Base-by-base conservation (phyloP, 352 stramenopile species). In the Phytophthora melonis region DNA sequence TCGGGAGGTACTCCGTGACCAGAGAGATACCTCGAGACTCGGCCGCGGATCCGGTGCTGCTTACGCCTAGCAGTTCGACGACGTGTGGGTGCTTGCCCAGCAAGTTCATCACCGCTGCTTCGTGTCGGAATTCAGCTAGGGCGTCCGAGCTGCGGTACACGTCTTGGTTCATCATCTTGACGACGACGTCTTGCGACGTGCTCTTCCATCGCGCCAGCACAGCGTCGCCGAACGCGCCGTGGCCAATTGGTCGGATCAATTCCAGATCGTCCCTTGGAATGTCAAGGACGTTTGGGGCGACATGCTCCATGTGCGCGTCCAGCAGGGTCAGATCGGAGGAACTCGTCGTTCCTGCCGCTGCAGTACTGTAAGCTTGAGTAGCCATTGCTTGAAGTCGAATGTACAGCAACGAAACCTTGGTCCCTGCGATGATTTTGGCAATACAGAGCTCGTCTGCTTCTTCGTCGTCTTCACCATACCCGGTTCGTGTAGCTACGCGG, bases 71-170 rank as follows among this genome's bases (percentile, higher is more conserved):
- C 1, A 94, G 63, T 52, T 91, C 84, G 1, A 94, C 85, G 9
- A 93, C 80, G 25, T 91, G 87, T 3, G 87, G 87, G 49, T 94
- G 85, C 47, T 94, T 90, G 3, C 85, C 87, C 5, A 94, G 72
- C 67, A 94, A 79, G 63, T 91, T 83, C 83, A 91, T 92, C 39
- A 94, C 87, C 0, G 80, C 79, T 1, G 85, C 84, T 81, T 94
- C 87, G 49, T 94, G 87, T 1, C 80, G 84, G 41, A 94, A 83
- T 58, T 86, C 81, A 1, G 83, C 79, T 3, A 91, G 47, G 1
- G 78, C 74, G 5, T 91, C 82, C 3, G 71, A 71, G 45, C 72
- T 78, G n/a, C 67, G 69, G 30, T 84, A 90, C 32, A 77, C 72
- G 47, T 90, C 77, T 9, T 74, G 66, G 18, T 83, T 81, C 21